Percentiles rank a stretch among this genome's conserved stretches.
These are phyloP conservation scores for Lunularia cruciata DNA, from an alignment of 225 moss, liverwort and hornwort species.

Conservation along the genomic window DNA sequence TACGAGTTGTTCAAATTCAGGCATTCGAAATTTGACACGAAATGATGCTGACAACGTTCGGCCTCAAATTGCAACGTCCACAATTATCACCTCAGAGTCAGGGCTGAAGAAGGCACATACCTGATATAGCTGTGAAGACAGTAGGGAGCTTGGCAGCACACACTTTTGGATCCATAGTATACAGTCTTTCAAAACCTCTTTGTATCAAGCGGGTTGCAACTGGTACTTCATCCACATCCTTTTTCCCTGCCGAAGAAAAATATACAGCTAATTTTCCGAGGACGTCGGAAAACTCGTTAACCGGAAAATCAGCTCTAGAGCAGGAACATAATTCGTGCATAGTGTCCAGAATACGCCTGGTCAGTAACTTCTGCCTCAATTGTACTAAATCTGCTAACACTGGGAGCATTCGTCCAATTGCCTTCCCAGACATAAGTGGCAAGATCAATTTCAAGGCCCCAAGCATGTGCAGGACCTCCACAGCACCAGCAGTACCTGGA, in stretches of 20 bases:
- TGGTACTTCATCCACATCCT: slow-evolving; percentile 84
- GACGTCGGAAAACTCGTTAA: slow-evolving; percentile 62
- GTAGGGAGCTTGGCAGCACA: slow-evolving; percentile 68
- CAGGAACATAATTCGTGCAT: slow-evolving; percentile 75
- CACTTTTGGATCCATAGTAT: slow-evolving; percentile 49
- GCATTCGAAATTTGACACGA: too few species aligned
- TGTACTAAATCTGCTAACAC: slow-evolving; percentile 73
- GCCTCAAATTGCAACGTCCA: neutral
- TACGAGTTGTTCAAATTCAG: too few species aligned
- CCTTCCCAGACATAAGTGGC: slow-evolving; percentile 71
- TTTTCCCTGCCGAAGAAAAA: slow-evolving; percentile 56
- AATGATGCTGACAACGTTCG: too few species aligned
- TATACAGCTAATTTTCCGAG: slow-evolving; percentile 62
- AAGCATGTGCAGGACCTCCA: slow-evolving; percentile 89
- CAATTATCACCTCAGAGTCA: neutral
- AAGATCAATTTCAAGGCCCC: slow-evolving; percentile 74
- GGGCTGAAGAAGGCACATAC: slow-evolving; percentile 27
- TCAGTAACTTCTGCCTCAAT: slow-evolving; percentile 79
- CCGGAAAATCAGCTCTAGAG: slow-evolving; percentile 65
- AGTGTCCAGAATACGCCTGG: slow-evolving; percentile 76
- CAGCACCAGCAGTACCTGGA: slow-evolving; percentile 54
- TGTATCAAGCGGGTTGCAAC: slow-evolving; percentile 87
- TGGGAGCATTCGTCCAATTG: slow-evolving; percentile 71
- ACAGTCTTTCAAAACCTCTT: slow-evolving; percentile 75
- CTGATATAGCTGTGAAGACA: slow-evolving; percentile 71